Evolutionary conservation across 441 rosid genomes (phyloP).

Genomic region (Syzygium syzygioides): DNA sequence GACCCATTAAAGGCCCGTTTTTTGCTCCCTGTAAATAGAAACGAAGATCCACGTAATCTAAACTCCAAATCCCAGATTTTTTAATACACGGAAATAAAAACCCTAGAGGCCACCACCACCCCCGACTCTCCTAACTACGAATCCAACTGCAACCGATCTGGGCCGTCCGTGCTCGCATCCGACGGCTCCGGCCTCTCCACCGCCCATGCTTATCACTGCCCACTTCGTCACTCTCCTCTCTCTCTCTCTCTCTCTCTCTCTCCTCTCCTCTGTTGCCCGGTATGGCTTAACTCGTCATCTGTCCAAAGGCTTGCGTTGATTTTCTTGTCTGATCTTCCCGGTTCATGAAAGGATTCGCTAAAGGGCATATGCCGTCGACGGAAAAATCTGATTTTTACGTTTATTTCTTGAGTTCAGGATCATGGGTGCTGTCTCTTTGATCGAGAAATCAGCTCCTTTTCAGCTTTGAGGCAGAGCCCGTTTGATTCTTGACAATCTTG

Average conservation of each 20-base stretch:
- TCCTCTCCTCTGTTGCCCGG: background rate
- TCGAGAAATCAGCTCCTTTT: slow-evolving; percentile 5
- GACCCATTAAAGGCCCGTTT: background rate
- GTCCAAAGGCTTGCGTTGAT: slow-evolving; percentile 11
- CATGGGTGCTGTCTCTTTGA: slow-evolving; percentile 9
- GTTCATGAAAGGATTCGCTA: background rate
- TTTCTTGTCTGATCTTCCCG: slow-evolving; percentile 18
- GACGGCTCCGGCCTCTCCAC: slow-evolving; percentile 24
- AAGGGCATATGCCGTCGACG: background rate
- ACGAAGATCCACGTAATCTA: background rate
- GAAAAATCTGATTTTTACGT: background rate
- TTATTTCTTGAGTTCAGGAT: background rate
- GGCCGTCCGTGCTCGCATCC: slow-evolving; percentile 24
- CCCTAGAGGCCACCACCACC: background rate
- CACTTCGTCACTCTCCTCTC: slow-evolving; percentile 1
- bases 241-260: background rate
- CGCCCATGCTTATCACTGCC: slow-evolving; percentile 32
- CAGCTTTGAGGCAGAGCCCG: slow-evolving; percentile 5
- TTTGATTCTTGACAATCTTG: background rate
- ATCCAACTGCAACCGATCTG: slow-evolving; percentile 23
- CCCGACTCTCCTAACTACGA: slow-evolving; percentile 13
- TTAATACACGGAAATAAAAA: slow-evolving; percentile 27
- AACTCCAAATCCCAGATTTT: slow-evolving; percentile 8
- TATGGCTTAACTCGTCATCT: slow-evolving; percentile 28
- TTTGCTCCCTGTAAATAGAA: background rate